A percentile compares a stretch with the other conserved stretches of the same genome.
Evolutionary conservation across 148 eudicot genomes (phyloP).

Genomic region (Bassia scoparia): DNA sequence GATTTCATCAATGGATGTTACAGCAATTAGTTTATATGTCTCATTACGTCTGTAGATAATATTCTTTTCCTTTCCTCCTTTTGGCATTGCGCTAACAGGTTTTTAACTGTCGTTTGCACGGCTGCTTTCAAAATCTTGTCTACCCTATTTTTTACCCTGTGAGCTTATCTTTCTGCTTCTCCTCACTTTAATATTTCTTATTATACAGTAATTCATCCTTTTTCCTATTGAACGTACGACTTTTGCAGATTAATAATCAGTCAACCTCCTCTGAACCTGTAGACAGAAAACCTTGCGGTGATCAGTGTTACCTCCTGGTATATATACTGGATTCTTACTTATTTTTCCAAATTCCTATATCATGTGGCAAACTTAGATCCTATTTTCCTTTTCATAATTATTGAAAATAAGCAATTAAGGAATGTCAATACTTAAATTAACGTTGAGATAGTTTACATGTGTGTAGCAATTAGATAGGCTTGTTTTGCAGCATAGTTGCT

Average conservation of each 20-base stretch:
- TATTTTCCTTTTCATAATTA: background rate
- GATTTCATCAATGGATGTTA: background rate
- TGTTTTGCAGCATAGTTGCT: background rate
- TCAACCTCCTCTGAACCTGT: constrained; percentile 49
- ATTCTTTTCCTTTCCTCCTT: background rate
- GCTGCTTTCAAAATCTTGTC: constrained; percentile 63
- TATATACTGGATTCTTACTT: constrained; percentile 13
- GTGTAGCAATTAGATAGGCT: too few species aligned
- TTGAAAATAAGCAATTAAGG: background rate
- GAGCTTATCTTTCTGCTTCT: constrained; percentile 30
- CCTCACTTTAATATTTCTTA: background rate
- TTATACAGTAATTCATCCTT: constrained; percentile 15
- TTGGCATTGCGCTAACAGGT: constrained; percentile 40
- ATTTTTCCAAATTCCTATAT: constrained; percentile 1
- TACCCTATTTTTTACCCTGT: constrained; percentile 64
- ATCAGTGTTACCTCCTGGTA: constrained; percentile 82
- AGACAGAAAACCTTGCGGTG: constrained; percentile 71
- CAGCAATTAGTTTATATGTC: background rate
- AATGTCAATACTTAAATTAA: background rate
- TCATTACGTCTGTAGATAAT: background rate
- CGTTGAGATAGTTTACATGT: background rate
- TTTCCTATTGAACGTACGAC: constrained; percentile 18
- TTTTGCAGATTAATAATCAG: constrained; percentile 61
- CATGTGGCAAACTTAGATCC: background rate
- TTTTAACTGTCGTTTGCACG: constrained; percentile 93